phyloP scores from a whole-genome alignment of 768 basidiomycete genomes.

The Suillus americanus region DNA sequence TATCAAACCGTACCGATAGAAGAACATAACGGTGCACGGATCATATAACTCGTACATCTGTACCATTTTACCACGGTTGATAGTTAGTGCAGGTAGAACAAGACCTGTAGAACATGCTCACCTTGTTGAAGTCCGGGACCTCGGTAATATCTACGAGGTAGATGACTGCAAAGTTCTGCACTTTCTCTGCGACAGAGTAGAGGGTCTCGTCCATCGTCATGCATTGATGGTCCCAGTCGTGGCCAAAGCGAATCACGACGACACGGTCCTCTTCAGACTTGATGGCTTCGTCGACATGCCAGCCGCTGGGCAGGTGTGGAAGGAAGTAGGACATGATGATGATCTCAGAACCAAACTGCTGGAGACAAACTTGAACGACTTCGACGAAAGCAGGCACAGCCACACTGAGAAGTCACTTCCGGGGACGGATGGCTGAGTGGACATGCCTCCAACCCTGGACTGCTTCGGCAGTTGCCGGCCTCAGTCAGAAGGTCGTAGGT shows the following conservation, averaged over 20 bases:
- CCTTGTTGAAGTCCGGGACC: slow-evolving; percentile 99
- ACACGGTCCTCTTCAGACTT: slow-evolving; percentile 96
- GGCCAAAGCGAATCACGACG: slow-evolving; percentile 92
- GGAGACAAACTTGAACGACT: not conserved
- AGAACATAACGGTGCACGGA: slow-evolving; percentile 97
- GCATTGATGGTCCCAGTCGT: slow-evolving; percentile 91
- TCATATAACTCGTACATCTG: slow-evolving; percentile 99
- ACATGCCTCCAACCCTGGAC: no score
- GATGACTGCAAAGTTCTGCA: slow-evolving; percentile 98
- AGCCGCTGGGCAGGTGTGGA: slow-evolving; percentile 85
- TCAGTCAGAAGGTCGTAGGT: no score
- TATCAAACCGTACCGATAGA: slow-evolving; percentile 73
- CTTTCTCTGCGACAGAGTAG: slow-evolving; percentile 88
- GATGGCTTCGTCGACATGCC: slow-evolving; percentile 99
- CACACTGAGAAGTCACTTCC: not conserved
- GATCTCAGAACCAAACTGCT: not conserved
- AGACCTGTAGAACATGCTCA: slow-evolving; percentile 21
- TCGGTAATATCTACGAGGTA: slow-evolving; percentile 94
- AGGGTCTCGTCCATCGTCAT: slow-evolving; percentile 99
- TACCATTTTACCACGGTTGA: slow-evolving; percentile 1
- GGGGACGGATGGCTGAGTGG: no score
- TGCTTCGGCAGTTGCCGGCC: no score
- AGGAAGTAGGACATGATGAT: slow-evolving; percentile 81
- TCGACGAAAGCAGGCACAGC: not conserved
- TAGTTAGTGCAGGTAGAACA: not conserved